Evolutionary conservation across 345 rosid genomes (phyloP), one percentile per base, ranked within the genome.

Genomic region (Kernera saxatilis): DNA sequence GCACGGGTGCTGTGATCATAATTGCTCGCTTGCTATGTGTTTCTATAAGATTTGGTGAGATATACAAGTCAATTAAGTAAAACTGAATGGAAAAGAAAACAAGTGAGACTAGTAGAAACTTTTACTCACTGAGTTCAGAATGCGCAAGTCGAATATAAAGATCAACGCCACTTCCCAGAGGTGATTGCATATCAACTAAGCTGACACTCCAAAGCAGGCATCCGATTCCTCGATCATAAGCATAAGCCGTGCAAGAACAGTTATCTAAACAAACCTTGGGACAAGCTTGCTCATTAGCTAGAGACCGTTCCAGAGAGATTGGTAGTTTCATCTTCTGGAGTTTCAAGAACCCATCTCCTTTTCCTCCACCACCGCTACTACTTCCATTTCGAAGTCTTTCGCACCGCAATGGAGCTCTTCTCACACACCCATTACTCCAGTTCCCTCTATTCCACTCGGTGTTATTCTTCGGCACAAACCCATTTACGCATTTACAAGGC

Each of bases 171-270:
- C 67, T 64, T 3, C 10, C 25, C 53, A 79, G 15, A 18, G 70
- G 72, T 5, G 76, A 66, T 50, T 72, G 83, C 32, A 72, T 32
- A 59, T 87, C 88, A 55, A 78, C 53, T 61, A 85, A 80, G 48
- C 26, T 44, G 72, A 23, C 57, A 21, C 39, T 74, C 93, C 93
- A 84, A 19, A 64, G 14, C 84, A 81, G 74, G 43, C 90, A 87
- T 23, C 88, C 79, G 0, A 80, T 64, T 18, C 76, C 80, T 15
- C 35, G 18, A 19, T 76, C 69, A 75, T 63, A 80, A 39, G 87
- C 78, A 55, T 85, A 85, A 48, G 92, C 89, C 0, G 71, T 49
- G 19, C 87, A 87, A 9, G 87, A 80, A 69, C 88, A 83, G 57
- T 83, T 84, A n/a, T 11, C 55, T 43, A 76, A 56, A 77, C 93